Conservation (phyloP, 202 grass and related monocot genomes). For the Alloteropsis angusta region DNA sequence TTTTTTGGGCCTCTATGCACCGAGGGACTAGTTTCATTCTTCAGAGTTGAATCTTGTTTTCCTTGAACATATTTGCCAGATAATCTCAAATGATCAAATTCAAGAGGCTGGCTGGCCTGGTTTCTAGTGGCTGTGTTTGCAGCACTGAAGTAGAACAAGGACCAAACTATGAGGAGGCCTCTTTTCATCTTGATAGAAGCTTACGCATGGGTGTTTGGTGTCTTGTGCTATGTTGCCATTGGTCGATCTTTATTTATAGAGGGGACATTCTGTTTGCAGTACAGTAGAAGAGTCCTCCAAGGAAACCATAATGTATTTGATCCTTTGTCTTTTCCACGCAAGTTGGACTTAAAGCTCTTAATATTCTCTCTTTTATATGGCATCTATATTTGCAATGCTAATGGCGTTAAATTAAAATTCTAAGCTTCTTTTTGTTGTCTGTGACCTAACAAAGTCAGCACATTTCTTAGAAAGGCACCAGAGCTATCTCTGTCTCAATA, state of each 20-base stretch:
- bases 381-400: conserved; percentile 30
- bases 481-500: conserved; percentile 17
- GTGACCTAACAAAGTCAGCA: conserved; percentile 34
- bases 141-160: conserved; percentile 37
- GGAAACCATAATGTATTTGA: conserved; percentile 41
- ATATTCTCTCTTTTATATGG: conserved; percentile 30
- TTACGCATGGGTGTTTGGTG: conserved; percentile 33
- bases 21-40: background rate
- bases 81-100: conserved; percentile 26
- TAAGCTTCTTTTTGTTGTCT: conserved; percentile 29
- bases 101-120: conserved; percentile 27
- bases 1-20: conserved; percentile 8
- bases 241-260: conserved; percentile 52
- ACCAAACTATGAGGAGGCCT: conserved; percentile 38
- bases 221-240: conserved; percentile 36
- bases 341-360: conserved; percentile 32
- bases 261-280: conserved; percentile 23
- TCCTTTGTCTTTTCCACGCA: conserved; percentile 40
- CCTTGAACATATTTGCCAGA: conserved; percentile 23
- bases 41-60: conserved; percentile 19
- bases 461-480: conserved; percentile 22
- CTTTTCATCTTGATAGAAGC: conserved; percentile 49
- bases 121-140: conserved; percentile 26
- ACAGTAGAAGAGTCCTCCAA: conserved; percentile 30
- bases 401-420: conserved; percentile 22